A percentile compares a stretch with the other conserved stretches of the same genome.
Evolutionary conservation across 257 asterid genomes (phyloP).

Genomic region (Solanum rostratum): DNA sequence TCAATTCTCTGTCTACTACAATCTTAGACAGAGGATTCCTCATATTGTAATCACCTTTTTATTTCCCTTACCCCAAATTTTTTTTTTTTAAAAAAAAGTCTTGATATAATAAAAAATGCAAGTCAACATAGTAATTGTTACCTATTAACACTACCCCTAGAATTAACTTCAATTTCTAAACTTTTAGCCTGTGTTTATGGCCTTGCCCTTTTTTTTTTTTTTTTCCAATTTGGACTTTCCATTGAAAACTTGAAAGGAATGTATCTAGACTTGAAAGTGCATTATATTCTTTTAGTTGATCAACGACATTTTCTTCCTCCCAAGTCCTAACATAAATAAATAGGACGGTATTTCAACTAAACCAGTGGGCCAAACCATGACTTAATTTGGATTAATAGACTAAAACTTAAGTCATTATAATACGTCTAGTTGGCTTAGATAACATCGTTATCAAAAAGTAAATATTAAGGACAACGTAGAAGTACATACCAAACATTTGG

Average conservation of each 20-base stretch:
- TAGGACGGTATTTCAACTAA: not conserved
- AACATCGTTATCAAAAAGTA: not conserved
- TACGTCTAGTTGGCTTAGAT: not conserved
- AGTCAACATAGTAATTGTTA: too few species aligned
- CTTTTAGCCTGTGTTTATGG: too few species aligned
- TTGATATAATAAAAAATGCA: too few species aligned
- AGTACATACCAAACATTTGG: too few species aligned
- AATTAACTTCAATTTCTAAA: too few species aligned
- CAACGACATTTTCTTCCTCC: not conserved
- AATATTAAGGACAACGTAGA: not conserved
- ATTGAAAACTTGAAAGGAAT: not conserved
- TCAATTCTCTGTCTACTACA: too few species aligned
- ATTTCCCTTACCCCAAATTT: too few species aligned
- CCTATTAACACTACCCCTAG: too few species aligned
- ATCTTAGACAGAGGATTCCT: too few species aligned
- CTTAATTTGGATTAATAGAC: not conserved
- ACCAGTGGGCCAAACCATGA: not conserved
- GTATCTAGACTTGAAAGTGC: not conserved
- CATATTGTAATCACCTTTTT: too few species aligned
- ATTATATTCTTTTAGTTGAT: not conserved
- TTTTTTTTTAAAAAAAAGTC: too few species aligned
- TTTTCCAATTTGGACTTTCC: not conserved
- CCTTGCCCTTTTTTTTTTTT: too few species aligned
- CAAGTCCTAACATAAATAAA: not conserved
- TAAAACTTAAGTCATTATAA: not conserved